Percentiles rank a stretch among this genome's conserved stretches.
Conservation (phyloP, 2,329 filamentous ascomycete genomes). For the Fusarium chuoi region DNA sequence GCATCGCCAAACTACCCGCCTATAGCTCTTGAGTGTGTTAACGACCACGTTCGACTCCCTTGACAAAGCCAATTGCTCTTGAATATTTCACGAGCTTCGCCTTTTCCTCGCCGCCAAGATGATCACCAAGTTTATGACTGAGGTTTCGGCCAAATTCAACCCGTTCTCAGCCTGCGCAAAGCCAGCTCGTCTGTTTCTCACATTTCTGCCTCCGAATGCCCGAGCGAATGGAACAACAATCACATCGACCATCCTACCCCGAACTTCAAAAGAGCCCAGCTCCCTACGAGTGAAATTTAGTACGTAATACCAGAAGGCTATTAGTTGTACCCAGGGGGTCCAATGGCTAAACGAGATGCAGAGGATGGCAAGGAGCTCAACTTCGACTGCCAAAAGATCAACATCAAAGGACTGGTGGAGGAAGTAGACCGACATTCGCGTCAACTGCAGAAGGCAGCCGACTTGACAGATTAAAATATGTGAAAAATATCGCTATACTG, state of each 20-base stretch:
- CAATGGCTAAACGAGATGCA: slow-evolving; percentile 52
- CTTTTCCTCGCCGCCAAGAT: slow-evolving; percentile 58
- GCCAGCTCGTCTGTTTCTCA: slow-evolving; percentile 88
- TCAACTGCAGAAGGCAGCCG: slow-evolving; percentile 81
- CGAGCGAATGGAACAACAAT: slow-evolving; percentile 79
- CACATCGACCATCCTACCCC: slow-evolving; percentile 78
- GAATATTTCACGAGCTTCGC: slow-evolving; percentile 4
- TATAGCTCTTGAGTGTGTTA: not conserved
- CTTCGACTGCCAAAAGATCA: slow-evolving; percentile 81
- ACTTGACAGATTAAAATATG: slow-evolving; percentile 66
- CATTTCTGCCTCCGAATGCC: slow-evolving; percentile 82
- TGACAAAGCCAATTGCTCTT: not conserved
- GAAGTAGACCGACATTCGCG: slow-evolving; percentile 93
- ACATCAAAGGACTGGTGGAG: slow-evolving; percentile 86
- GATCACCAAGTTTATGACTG: slow-evolving; percentile 88
- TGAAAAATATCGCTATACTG: slow-evolving; percentile 43
- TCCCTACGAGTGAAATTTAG: slow-evolving; percentile 86
- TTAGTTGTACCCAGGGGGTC: not conserved
- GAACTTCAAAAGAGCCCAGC: slow-evolving; percentile 73
- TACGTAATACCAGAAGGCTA: slow-evolving; percentile 54
- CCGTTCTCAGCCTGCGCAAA: slow-evolving; percentile 85
- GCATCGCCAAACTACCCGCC: slow-evolving; percentile 13
- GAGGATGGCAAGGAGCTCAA: slow-evolving; percentile 94
- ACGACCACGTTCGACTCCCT: slow-evolving; percentile 21
- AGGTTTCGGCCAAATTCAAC: slow-evolving; percentile 89